These are phyloP conservation scores for Melampsora occidentalis DNA, from an alignment of 1,284 basidiomycete genomes.

Conservation along the genomic window DNA sequence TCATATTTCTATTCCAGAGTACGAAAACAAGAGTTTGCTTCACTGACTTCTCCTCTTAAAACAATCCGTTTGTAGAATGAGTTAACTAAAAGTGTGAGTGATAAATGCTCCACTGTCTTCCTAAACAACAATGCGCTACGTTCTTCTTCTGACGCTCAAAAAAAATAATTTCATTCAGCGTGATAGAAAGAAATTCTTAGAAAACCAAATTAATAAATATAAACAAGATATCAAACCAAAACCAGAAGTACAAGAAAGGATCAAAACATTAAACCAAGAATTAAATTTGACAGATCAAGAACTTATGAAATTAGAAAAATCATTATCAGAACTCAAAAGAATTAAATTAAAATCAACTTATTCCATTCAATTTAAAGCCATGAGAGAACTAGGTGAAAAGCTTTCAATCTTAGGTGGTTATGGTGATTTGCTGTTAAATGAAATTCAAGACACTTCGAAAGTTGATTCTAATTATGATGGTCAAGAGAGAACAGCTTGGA, in stretches of 20 bases:
- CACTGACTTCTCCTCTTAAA: neutral
- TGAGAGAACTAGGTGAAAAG: conserved; percentile 50
- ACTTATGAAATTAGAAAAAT: conserved; percentile 44
- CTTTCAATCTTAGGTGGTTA: conserved; percentile 48
- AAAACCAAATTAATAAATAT: conserved; percentile 43
- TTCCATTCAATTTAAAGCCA: conserved; percentile 47
- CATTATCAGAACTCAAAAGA: conserved; percentile 48
- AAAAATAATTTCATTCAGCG: conserved; percentile 25
- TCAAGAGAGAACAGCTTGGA: conserved; percentile 47
- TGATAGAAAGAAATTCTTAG: conserved; percentile 41
- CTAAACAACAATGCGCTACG: conserved; percentile 44
- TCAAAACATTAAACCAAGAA: conserved; percentile 44
- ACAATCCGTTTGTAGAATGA: conserved; percentile 11
- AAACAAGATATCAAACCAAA: conserved; percentile 44
- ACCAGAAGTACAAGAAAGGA: conserved; percentile 44
- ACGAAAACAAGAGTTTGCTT: neutral
- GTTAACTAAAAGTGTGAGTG: conserved; percentile 13
- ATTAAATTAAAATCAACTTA: conserved; percentile 48
- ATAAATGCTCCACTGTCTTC: neutral
- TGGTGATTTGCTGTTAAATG: conserved; percentile 48
- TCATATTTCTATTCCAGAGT: neutral
- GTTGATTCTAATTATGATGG: conserved; percentile 46
- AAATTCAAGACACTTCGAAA: conserved; percentile 46
- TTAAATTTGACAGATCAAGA: conserved; percentile 41
- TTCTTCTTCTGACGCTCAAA: conserved; percentile 35